Base-by-base conservation (phyloP, 139 green algal species). In the Chlamydomonas sp. region DNA sequence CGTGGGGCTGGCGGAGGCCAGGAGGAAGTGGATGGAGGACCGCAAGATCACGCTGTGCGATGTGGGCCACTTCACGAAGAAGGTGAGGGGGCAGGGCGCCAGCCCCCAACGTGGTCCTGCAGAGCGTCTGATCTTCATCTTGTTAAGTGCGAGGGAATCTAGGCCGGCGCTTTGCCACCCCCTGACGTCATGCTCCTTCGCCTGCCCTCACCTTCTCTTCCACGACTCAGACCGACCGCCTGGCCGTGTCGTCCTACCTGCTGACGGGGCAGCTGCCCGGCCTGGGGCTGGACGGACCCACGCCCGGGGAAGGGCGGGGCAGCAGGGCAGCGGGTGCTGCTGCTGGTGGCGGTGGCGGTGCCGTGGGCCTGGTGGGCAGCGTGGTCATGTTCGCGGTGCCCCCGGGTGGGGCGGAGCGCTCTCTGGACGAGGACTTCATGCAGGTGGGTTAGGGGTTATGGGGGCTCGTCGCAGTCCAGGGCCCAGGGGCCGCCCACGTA, bases 371-470 rank as follows among this genome's bases (percentile, higher is more conserved):
- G 72, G 84, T 89, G 57, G 90, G 90, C 74, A 91, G 87, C 62
- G 72, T 87, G 0, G 83, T 86, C 1, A 90, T 93, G 87, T 93
- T 93, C 83, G 83, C 57, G 14, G 20, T 80, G 58, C 73, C n/a
- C n/a, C 5, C 9, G 10, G 72, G 72, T 5, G 72, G 20, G 31
- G 79, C 74, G 10, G 17, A 88, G 62, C 16, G 81, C 5, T 67
- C 74, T 12, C 17, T 90, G 61, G 78, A 74, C 31, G 87, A 90
- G 80, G 69, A 20, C 80, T 88, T 88, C 79, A 57, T 87, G 79
- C 79, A 89, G 78, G 79, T 89, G n/a, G 0, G 58, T 79, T 71
- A 58, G 58, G 63, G 77, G 61, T n/a, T n/a, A n/a, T n/a, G n/a
- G n/a, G n/a, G n/a, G n/a, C n/a, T n/a, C n/a, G n/a, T n/a, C n/a